Evolutionary conservation across 208 protist species (phyloP).

Genomic region (Porcisia hertigi): DNA sequence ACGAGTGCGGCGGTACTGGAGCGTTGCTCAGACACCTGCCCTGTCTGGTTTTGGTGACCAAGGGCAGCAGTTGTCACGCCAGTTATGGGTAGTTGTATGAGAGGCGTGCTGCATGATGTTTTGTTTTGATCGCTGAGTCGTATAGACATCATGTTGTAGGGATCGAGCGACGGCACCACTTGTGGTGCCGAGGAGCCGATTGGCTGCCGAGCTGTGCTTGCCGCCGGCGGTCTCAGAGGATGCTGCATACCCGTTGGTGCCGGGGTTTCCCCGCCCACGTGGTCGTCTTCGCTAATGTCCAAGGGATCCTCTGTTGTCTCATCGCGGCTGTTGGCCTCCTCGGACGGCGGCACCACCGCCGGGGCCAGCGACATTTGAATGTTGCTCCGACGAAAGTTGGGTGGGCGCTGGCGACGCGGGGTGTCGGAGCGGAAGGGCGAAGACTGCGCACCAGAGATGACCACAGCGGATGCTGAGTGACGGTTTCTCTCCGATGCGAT

Average conservation of each 20-base stretch:
- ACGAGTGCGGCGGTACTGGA: not conserved
- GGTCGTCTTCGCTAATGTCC: constrained; percentile 26
- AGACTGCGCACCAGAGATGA: not conserved
- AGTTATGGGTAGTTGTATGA: not conserved
- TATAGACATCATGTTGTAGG: not conserved
- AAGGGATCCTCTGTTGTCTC: constrained; percentile 11
- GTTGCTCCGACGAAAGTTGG: constrained; percentile 30
- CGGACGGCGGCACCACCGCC: constrained; percentile 1
- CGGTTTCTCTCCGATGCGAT: not conserved
- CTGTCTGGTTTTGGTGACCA: not conserved
- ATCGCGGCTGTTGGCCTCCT: constrained; percentile 5
- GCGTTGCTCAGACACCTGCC: not conserved
- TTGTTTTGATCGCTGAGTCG: not conserved
- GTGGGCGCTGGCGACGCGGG: constrained; percentile 33
- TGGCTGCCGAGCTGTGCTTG: too few species aligned
- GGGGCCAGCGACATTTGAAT: constrained; percentile 40
- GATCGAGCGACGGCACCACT: not conserved
- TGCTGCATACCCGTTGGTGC: not conserved
- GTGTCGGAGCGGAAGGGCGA: constrained; percentile 32
- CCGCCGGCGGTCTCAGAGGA: not conserved
- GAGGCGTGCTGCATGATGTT: not conserved
- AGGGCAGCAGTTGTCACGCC: not conserved
- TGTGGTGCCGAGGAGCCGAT: not conserved
- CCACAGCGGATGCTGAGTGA: not conserved
- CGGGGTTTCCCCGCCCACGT: constrained; percentile 1